Conservation (phyloP, 257 asterid genomes). For the Asclepias syriaca region DNA sequence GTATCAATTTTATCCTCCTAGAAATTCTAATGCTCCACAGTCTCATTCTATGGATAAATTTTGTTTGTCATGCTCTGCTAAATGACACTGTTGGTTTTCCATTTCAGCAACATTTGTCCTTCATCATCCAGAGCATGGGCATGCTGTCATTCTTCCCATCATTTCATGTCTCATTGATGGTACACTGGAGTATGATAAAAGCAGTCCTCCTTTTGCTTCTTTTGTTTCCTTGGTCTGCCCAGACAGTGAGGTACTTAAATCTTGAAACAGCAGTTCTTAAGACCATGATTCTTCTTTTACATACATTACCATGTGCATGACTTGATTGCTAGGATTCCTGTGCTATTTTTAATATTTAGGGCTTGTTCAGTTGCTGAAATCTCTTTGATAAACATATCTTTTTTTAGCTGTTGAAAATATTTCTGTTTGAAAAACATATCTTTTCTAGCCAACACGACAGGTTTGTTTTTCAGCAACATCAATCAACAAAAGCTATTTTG, state of each 20-base stretch:
- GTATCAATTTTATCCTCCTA: constrained; percentile 32
- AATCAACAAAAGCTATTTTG: background rate
- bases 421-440: background rate
- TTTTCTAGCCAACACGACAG: background rate
- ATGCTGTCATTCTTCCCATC: constrained; percentile 88
- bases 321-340: background rate
- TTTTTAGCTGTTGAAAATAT: no score
- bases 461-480: background rate
- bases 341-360: background rate
- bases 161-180: constrained; percentile 88
- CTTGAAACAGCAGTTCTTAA: background rate
- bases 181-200: constrained; percentile 67
- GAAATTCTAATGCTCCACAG: background rate
- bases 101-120: constrained; percentile 91
- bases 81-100: constrained; percentile 16
- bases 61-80: background rate
- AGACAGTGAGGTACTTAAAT: constrained; percentile 57
- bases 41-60: constrained; percentile 7
- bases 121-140: constrained; percentile 99
- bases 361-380: background rate
- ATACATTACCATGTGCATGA: background rate
- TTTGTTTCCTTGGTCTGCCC: constrained; percentile 87
- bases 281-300: constrained; percentile 10
- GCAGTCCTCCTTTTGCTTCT: constrained; percentile 81
- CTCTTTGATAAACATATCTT: no score